phyloP scores from a whole-genome alignment of 1,284 basidiomycete genomes.

The Xerocomus nothofagi region DNA sequence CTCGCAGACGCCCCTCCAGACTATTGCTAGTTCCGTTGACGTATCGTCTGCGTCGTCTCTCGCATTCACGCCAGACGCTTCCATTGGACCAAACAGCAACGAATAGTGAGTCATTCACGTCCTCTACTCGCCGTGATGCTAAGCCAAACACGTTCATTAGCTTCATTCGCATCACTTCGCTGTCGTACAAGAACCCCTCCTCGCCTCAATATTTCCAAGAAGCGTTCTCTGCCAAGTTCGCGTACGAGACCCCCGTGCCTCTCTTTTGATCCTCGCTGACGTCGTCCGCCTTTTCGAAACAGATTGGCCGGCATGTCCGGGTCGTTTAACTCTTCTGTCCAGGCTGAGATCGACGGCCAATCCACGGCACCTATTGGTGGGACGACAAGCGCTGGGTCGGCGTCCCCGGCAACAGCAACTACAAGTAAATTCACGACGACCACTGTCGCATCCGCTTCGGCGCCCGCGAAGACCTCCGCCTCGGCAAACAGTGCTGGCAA shows the following conservation, averaged over 20 bases:
- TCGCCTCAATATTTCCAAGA: slow-evolving; percentile 57
- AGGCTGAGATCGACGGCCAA: slow-evolving; percentile 58
- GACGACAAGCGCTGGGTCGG: slow-evolving; percentile 13
- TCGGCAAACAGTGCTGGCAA: slow-evolving; percentile 25
- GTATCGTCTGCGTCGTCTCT: slow-evolving; percentile 56
- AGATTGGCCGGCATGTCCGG: slow-evolving; percentile 68
- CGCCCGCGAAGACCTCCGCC: slow-evolving; percentile 16
- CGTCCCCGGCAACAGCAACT: background rate
- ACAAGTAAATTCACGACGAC: too few species aligned
- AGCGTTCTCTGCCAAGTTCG: slow-evolving; percentile 83
- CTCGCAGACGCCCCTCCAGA: slow-evolving; percentile 63
- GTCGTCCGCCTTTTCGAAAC: background rate
- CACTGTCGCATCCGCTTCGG: background rate
- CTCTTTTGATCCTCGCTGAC: background rate
- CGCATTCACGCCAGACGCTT: slow-evolving; percentile 58
- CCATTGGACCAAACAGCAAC: slow-evolving; percentile 58
- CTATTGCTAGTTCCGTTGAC: slow-evolving; percentile 55
- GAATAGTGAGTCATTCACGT: slow-evolving; percentile 54
- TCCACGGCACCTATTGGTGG: slow-evolving; percentile 55
- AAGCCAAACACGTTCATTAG: slow-evolving; percentile 26
- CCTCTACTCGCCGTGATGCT: background rate
- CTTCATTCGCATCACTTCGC: slow-evolving; percentile 74
- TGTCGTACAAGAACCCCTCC: slow-evolving; percentile 48
- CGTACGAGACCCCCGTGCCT: slow-evolving; percentile 39
- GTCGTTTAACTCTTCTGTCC: slow-evolving; percentile 52